Evolutionary conservation across 768 basidiomycete species (phyloP).

Genomic region (Kondoa malvinella): DNA sequence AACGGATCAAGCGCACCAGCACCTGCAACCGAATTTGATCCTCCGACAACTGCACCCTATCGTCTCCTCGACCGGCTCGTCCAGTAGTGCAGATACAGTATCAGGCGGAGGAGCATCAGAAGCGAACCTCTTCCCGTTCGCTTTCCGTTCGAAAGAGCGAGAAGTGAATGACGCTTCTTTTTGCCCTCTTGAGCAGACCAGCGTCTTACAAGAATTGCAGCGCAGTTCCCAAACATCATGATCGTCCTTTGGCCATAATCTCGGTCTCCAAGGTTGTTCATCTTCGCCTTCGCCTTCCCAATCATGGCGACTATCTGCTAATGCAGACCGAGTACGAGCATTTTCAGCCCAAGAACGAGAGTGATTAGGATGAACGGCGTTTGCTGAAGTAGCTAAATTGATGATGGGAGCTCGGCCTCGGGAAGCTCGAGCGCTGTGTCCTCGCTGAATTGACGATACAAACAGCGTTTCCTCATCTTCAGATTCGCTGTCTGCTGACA

Average conservation of each 20-base stretch:
- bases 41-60: not conserved
- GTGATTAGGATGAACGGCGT: not conserved
- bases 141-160: not conserved
- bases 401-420: not conserved
- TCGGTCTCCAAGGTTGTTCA: not conserved
- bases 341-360: not conserved
- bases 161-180: not conserved
- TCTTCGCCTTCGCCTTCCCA: not conserved
- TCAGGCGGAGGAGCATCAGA: not conserved
- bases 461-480: too few relatives aligned
- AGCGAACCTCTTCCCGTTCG: not conserved
- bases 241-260: not conserved
- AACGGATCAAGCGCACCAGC: not conserved
- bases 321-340: not conserved
- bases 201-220: not conserved
- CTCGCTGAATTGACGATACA: not conserved
- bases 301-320: not conserved
- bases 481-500: too few relatives aligned
- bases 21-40: not conserved
- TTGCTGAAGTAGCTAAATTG: not conserved
- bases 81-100: not conserved
- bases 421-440: not conserved
- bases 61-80: not conserved
- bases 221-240: not conserved
- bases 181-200: not conserved